Evolutionary conservation across 257 asterid genomes (phyloP).

Genomic region (Salvia hispanica): DNA sequence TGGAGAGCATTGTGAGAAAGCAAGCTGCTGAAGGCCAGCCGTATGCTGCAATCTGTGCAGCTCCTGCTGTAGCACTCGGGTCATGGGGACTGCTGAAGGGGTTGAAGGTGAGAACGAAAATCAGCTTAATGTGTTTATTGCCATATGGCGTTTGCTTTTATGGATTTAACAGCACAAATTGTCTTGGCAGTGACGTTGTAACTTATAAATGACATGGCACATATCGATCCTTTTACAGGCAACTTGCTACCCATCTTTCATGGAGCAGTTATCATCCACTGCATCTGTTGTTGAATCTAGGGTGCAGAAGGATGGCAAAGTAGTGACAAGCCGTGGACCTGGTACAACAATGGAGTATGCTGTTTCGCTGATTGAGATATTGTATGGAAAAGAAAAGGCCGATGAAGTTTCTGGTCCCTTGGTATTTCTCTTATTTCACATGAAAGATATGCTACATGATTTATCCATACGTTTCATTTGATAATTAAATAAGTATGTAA

Average conservation of each 20-base stretch:
- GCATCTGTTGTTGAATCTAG: slow-evolving; percentile 77
- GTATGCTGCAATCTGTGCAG: slow-evolving; percentile 93
- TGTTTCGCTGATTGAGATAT: slow-evolving; percentile 73
- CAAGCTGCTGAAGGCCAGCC: slow-evolving; percentile 68
- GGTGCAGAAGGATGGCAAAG: slow-evolving; percentile 82
- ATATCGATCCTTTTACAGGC: slow-evolving; percentile 53
- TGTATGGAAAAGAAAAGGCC: slow-evolving; percentile 83
- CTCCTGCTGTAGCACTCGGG: slow-evolving; percentile 93
- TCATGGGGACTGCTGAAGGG: slow-evolving; percentile 94
- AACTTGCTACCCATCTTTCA: slow-evolving; percentile 87
- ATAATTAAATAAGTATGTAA: background rate
- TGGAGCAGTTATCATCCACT: slow-evolving; percentile 71
- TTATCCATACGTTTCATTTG: background rate
- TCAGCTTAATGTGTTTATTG: background rate
- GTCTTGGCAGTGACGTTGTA: background rate
- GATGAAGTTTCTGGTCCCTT: slow-evolving; percentile 81
- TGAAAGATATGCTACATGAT: background rate
- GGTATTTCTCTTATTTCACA: slow-evolving; percentile 42
- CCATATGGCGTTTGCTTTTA: background rate
- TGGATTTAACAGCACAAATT: background rate
- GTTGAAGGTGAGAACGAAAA: slow-evolving; percentile 52
- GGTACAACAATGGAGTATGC: slow-evolving; percentile 90
- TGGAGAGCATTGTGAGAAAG: slow-evolving; percentile 71
- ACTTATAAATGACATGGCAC: slow-evolving; percentile 4
- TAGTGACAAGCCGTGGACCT: slow-evolving; percentile 95